Conservation (phyloP, 1,284 basidiomycete genomes). For the Kwoniella shivajii region DNA sequence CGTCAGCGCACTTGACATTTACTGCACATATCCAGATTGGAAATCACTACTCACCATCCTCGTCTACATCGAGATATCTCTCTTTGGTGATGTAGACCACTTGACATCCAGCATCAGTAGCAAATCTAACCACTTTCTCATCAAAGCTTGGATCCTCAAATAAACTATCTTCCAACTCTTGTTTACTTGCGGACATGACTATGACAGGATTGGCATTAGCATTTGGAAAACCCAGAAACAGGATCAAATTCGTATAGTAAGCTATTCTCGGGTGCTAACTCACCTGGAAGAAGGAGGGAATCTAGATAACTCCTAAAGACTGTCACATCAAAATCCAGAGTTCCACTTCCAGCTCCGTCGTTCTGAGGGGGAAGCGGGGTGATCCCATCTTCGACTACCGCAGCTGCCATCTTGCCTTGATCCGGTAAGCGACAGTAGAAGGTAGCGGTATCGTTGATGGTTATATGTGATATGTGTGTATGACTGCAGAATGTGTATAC, state of each 20-base stretch:
- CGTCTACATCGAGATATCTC: conserved; percentile 39
- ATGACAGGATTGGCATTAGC: no score
- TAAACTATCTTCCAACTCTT: conserved; percentile 46
- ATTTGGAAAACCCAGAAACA: no score
- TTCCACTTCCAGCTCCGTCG: conserved; percentile 13
- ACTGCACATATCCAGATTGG: not conserved
- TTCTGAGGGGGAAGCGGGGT: conserved; percentile 1
- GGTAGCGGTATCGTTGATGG: conserved; percentile 1
- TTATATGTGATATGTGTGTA: not conserved
- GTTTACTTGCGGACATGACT: conserved; percentile 51
- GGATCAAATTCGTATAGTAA: not conserved
- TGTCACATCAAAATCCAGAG: conserved; percentile 44
- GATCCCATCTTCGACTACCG: conserved; percentile 33
- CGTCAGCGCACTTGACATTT: no score
- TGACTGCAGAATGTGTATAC: no score
- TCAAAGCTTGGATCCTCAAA: conserved; percentile 50
- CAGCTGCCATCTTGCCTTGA: conserved; percentile 20
- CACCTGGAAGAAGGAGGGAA: conserved; percentile 45
- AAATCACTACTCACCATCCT: conserved; percentile 33
- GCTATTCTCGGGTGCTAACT: no score
- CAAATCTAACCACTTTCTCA: conserved; percentile 50
- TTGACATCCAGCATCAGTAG: conserved; percentile 46
- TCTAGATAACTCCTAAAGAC: conserved; percentile 48
- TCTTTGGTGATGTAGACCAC: conserved; percentile 53
- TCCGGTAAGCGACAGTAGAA: no score